Conservation (phyloP, 2,329 filamentous ascomycete genomes). For the Davidsoniella eucalypti region DNA sequence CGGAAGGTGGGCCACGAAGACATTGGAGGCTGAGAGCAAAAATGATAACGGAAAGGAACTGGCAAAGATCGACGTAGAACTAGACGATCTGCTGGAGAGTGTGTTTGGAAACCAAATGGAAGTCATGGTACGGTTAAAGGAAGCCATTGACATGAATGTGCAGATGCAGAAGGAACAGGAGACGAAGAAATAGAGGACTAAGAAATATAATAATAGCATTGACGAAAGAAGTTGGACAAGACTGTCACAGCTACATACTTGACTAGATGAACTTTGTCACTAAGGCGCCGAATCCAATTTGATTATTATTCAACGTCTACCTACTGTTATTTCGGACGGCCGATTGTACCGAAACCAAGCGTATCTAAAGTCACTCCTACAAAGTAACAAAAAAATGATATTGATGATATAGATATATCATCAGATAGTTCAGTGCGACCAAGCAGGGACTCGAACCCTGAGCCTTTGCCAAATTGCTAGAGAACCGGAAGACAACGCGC, state of each 20-base stretch:
- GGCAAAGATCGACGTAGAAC: conserved; percentile 36
- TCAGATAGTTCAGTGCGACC: background rate
- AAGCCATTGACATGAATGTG: conserved; percentile 41
- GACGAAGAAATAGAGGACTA: conserved; percentile 19
- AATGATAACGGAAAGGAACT: conserved; percentile 34
- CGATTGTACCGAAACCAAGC: too few species aligned
- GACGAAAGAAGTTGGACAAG: background rate
- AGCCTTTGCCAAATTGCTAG: conserved; percentile 13
- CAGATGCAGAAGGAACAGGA: conserved; percentile 33
- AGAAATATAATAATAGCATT: background rate
- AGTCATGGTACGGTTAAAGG: conserved; percentile 41
- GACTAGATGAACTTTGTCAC: too few species aligned
- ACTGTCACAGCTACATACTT: background rate
- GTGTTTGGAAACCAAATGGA: conserved; percentile 45
- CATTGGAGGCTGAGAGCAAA: conserved; percentile 31
- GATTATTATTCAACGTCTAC: too few species aligned
- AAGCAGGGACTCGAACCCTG: conserved; percentile 9
- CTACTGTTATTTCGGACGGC: background rate
- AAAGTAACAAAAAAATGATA: background rate
- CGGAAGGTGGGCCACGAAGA: conserved; percentile 37
- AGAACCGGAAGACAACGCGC: conserved; percentile 14
- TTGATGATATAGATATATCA: background rate
- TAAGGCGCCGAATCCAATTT: too few species aligned
- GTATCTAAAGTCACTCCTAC: background rate
- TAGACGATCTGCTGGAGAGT: conserved; percentile 37